Conservation (phyloP, 441 rosid species). For the Gossypium trilobum region DNA sequence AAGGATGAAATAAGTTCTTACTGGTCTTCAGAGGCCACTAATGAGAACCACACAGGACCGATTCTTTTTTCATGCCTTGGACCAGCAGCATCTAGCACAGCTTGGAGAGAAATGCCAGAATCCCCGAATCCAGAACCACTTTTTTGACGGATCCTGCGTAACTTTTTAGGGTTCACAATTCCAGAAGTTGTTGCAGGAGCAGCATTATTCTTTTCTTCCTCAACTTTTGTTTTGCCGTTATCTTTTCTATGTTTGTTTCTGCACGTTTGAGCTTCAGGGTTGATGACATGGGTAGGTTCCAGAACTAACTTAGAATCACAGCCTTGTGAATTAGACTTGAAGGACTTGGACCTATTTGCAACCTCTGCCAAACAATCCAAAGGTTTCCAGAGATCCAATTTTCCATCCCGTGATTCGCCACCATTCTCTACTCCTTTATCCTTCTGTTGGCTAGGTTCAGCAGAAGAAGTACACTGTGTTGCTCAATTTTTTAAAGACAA, state of each 20-base stretch:
- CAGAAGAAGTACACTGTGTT: conserved; percentile 46
- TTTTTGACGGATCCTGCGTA: conserved; percentile 42
- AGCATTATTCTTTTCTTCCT: conserved; percentile 30
- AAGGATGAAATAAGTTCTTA: conserved; percentile 31
- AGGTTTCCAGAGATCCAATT: conserved; percentile 56
- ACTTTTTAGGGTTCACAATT: conserved; percentile 36
- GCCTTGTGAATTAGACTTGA: conserved; percentile 37
- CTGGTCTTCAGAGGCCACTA: conserved; percentile 60
- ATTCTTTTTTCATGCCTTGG: conserved; percentile 32
- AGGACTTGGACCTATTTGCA: conserved; percentile 50
- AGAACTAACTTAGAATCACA: conserved; percentile 40
- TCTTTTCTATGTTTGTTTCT: conserved; percentile 35
- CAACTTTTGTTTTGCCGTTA: conserved; percentile 30
- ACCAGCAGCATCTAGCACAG: conserved; percentile 33
- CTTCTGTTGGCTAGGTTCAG: conserved; percentile 41
- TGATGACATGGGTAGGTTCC: conserved; percentile 27
- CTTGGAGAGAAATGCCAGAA: conserved; percentile 34
- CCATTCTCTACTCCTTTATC: conserved; percentile 29
- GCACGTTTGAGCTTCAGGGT: conserved; percentile 26
- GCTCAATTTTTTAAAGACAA: conserved; percentile 9
- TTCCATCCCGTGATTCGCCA: conserved; percentile 40
- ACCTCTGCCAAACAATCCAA: conserved; percentile 57
- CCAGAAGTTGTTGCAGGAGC: conserved; percentile 38
- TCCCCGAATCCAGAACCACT: conserved; percentile 31
- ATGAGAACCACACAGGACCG: conserved; percentile 61